phyloP scores from a whole-genome alignment of 73 alveolate genomes.

The Stentor roeselii region DNA sequence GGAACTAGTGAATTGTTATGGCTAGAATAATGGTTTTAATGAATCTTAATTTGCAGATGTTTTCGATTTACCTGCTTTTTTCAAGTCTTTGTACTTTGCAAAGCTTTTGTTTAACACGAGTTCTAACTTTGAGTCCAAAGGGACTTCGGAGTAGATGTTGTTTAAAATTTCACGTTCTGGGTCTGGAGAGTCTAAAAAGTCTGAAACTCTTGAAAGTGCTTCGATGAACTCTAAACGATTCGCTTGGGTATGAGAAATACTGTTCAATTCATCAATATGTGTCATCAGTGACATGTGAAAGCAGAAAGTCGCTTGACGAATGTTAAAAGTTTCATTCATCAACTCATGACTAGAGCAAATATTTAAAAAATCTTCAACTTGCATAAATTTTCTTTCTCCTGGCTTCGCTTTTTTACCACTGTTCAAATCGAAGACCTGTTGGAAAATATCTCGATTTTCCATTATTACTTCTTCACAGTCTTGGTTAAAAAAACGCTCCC shows the following conservation, averaged over 20 bases:
- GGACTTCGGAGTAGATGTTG: not conserved
- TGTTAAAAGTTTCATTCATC: not conserved
- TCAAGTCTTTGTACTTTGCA: not conserved
- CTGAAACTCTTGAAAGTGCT: not conserved
- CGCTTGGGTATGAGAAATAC: not conserved
- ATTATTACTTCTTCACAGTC: not conserved
- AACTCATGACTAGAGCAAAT: not conserved
- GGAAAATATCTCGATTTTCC: not conserved
- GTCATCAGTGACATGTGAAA: conserved; percentile 15
- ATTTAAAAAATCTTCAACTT: not conserved
- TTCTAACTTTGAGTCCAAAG: not conserved
- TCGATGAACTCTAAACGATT: not conserved
- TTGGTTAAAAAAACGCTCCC: conserved; percentile 2
- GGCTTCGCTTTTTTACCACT: not conserved
- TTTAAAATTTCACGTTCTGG: conserved; percentile 12
- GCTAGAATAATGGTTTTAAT: no score
- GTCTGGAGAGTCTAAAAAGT: not conserved
- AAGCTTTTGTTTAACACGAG: not conserved
- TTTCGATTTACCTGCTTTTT: no score
- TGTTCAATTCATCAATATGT: conserved; percentile 10
- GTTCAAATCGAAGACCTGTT: not conserved
- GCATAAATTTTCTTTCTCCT: conserved; percentile 13
- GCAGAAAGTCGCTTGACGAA: not conserved
- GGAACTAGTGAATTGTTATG: no score
- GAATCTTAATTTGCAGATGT: no score